phyloP scores from a whole-genome alignment of 495 filamentous ascomycete genomes.

The Xylaria scruposa region DNA sequence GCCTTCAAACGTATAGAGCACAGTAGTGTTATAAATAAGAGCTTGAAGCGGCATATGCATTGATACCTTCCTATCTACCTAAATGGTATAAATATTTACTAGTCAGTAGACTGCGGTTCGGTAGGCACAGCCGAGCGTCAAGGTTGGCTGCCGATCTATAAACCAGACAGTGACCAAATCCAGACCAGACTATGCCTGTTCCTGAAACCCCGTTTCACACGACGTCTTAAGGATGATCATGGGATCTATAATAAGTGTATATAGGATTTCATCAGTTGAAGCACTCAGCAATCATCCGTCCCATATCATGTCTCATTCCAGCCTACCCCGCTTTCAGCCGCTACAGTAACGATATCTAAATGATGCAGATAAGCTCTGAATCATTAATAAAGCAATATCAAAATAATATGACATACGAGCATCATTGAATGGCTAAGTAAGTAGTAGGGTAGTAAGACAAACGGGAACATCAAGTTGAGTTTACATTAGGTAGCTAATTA shows the following conservation, averaged over 20 bases:
- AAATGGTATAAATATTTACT: background rate
- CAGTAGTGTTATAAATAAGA: background rate
- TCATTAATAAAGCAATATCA: background rate
- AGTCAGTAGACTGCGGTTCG: background rate
- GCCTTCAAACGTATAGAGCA: background rate
- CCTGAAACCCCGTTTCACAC: background rate
- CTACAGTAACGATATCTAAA: background rate
- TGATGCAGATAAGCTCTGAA: background rate
- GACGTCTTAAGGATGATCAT: background rate
- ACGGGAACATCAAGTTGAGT: background rate
- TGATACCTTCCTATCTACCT: background rate
- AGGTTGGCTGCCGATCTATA: slow-evolving; percentile 12
- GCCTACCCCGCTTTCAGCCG: background rate
- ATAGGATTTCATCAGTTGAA: background rate
- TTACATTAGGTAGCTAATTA: background rate
- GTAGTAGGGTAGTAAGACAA: no score
- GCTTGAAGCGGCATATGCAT: background rate
- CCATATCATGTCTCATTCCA: background rate
- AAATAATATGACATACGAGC: background rate
- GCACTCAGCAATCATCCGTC: background rate
- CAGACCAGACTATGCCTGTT: slow-evolving; percentile 20
- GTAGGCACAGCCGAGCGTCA: slow-evolving; percentile 2
- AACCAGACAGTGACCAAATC: background rate
- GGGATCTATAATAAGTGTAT: background rate
- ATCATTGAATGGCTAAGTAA: background rate